A percentile compares a stretch with the other conserved stretches of the same genome.
Evolutionary conservation across 2,329 filamentous ascomycete species (phyloP).

Genomic region (Botrytis fragariae): DNA sequence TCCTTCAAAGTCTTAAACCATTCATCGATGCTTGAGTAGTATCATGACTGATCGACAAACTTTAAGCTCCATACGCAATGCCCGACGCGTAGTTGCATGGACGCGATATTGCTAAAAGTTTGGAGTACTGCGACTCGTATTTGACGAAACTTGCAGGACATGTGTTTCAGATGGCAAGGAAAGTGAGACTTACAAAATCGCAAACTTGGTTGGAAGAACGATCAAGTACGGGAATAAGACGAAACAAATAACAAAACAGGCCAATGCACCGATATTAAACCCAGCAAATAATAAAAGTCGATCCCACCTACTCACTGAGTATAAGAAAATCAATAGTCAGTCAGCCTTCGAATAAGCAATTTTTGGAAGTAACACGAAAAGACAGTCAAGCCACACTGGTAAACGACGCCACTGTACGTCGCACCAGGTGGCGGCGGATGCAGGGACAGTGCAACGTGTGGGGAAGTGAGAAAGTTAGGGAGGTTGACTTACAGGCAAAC

Average conservation of each 20-base stretch:
- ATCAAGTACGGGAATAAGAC: constrained; percentile 81
- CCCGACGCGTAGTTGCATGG: constrained; percentile 41
- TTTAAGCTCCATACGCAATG: constrained; percentile 29
- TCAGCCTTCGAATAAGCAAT: constrained; percentile 32
- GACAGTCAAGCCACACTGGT: constrained; percentile 25
- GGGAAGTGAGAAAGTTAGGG: constrained; percentile 23
- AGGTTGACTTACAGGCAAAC: constrained; percentile 78
- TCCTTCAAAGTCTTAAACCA: background rate
- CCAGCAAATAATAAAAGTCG: constrained; percentile 86
- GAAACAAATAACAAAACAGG: constrained; percentile 93
- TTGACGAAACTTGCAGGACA: constrained; percentile 23
- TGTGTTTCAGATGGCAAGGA: constrained; percentile 22
- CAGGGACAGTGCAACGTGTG: constrained; percentile 35
- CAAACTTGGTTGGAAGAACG: constrained; percentile 86
- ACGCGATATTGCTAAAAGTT: constrained; percentile 30
- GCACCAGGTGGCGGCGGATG: constrained; percentile 34
- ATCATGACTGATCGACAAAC: constrained; percentile 4
- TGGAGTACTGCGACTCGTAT: constrained; percentile 28
- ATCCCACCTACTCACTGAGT: constrained; percentile 93
- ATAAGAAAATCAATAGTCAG: constrained; percentile 33
- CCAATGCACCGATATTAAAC: constrained; percentile 84
- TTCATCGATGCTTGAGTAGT: background rate
- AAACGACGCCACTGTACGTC: constrained; percentile 28
- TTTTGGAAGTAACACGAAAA: constrained; percentile 28
- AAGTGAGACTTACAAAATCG: constrained; percentile 77